phyloP scores from a whole-genome alignment of 202 grass and related monocot species.

The Carex sylvatica region DNA sequence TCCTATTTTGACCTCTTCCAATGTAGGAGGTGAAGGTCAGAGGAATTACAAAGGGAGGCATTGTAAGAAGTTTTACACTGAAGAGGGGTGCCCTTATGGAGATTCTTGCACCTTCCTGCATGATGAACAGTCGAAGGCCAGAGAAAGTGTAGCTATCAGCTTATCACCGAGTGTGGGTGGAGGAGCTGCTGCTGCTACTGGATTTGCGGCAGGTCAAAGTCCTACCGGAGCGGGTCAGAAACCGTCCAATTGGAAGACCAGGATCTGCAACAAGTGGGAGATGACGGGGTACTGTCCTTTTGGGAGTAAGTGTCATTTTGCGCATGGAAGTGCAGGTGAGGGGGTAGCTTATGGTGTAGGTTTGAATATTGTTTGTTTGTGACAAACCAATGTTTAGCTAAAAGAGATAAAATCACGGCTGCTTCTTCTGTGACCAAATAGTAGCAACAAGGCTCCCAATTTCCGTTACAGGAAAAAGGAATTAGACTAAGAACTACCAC shows the following conservation, averaged over 20 bases:
- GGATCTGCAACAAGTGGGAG: slow-evolving; percentile 99
- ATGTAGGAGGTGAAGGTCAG: slow-evolving; percentile 43
- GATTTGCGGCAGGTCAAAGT: background rate
- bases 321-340: slow-evolving; percentile 90
- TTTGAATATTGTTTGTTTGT: slow-evolving; percentile 6
- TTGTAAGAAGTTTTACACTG: slow-evolving; percentile 99
- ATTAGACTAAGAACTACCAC: background rate
- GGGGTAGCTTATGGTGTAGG: slow-evolving; percentile 20
- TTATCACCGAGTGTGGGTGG: slow-evolving; percentile 63
- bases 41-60: slow-evolving; percentile 88
- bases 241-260: slow-evolving; percentile 97
- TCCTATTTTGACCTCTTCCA: slow-evolving; percentile 60
- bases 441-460: background rate
- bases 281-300: slow-evolving; percentile 99
- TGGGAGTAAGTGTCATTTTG: slow-evolving; percentile 95
- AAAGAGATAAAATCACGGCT: background rate
- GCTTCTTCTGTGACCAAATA: background rate
- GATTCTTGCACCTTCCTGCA: slow-evolving; percentile 88
- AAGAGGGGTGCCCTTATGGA: slow-evolving; percentile 91
- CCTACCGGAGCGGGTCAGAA: slow-evolving; percentile 40
- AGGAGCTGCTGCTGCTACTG: slow-evolving; percentile 22
- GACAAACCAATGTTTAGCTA: background rate
- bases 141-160: slow-evolving; percentile 95
- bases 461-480: slow-evolving; percentile 8
- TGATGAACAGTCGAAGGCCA: slow-evolving; percentile 84